Evolutionary conservation across 371 early-diverging fungal species (phyloP).

Genomic region (Chytridiales sp.): DNA sequence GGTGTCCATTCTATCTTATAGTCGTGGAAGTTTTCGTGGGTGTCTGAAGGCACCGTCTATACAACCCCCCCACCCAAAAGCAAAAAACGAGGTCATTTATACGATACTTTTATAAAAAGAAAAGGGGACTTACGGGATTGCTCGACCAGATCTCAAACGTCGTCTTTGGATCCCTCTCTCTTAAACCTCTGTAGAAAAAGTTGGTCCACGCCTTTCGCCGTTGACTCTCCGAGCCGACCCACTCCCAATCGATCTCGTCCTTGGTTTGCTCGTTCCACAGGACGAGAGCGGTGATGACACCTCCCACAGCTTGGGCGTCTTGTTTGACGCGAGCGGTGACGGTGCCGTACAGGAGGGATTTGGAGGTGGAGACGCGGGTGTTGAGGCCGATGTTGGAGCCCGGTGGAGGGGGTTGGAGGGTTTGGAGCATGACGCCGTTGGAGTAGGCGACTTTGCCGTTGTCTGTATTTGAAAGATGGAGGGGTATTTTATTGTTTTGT

Average conservation of each 20-base stretch:
- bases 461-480: not conserved
- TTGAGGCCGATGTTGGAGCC: not conserved
- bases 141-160: conserved; percentile 17
- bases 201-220: conserved; percentile 27
- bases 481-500: not conserved
- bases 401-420: not conserved
- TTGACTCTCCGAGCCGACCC: conserved; percentile 48
- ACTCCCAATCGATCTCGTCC: conserved; percentile 68
- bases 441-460: not conserved
- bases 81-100: not conserved
- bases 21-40: conserved; percentile 14
- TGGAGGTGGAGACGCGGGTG: conserved; percentile 4
- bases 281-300: conserved; percentile 64
- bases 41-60: not conserved
- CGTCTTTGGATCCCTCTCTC: conserved; percentile 13
- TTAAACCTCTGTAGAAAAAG: conserved; percentile 18
- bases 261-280: conserved; percentile 50
- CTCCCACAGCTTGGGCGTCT: conserved; percentile 49
- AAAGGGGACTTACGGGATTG: conserved; percentile 5
- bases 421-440: conserved; percentile 10
- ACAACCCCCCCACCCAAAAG: too few species aligned
- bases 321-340: conserved; percentile 51
- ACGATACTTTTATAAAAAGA: not conserved
- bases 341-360: conserved; percentile 45
- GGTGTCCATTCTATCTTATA: conserved; percentile 29